These are phyloP conservation scores for Penicillium manginii DNA, from an alignment of 495 filamentous ascomycete species.

Conservation along the genomic window DNA sequence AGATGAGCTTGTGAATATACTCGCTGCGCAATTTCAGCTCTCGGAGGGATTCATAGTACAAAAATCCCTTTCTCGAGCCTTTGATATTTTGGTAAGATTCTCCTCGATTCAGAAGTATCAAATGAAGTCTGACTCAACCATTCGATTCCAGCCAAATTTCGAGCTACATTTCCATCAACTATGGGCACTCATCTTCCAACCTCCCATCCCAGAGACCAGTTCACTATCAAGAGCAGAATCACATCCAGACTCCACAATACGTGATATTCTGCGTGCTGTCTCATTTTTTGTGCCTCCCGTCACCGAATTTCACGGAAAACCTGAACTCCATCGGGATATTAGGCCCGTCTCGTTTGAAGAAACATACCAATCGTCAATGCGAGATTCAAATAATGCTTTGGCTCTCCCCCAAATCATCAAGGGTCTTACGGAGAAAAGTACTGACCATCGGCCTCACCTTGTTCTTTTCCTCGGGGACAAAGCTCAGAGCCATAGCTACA, in stretches of 20 bases:
- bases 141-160: background rate
- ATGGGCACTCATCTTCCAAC: background rate
- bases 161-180: background rate
- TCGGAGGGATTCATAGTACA: background rate
- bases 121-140: background rate
- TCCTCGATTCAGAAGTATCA: background rate
- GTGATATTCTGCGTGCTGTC: background rate
- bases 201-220: background rate
- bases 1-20: background rate
- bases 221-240: background rate
- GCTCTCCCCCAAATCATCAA: background rate
- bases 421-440: background rate
- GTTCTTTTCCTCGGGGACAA: background rate
- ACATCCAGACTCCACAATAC: background rate
- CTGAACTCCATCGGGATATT: background rate
- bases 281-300: background rate
- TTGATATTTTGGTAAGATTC: background rate
- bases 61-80: background rate
- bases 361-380: background rate
- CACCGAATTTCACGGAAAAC: background rate
- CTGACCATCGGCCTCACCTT: background rate
- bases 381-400: background rate
- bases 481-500: background rate
- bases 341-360: background rate
- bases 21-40: background rate